Evolutionary conservation across 192 early-diverging fungal species (phyloP).

Genomic region (Lunasporangiospora selenospora): DNA sequence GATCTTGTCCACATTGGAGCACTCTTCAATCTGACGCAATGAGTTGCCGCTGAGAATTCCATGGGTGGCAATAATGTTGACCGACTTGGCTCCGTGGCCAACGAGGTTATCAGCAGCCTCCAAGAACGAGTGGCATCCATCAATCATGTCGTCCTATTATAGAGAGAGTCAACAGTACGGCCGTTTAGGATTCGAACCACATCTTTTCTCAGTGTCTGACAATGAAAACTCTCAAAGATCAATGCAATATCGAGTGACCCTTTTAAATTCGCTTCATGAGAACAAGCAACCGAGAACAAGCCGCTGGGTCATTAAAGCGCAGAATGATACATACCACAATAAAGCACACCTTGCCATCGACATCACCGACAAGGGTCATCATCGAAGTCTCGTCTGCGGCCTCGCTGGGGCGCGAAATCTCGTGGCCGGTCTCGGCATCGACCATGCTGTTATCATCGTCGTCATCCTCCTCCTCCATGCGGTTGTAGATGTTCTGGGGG

Average conservation of each 20-base stretch:
- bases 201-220: no score
- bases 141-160: constrained; percentile 91
- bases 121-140: constrained; percentile 88
- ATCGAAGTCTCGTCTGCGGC: constrained; percentile 54
- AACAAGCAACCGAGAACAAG: no score
- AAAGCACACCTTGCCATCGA: constrained; percentile 83
- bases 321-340: constrained; percentile 75
- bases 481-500: constrained; percentile 40
- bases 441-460: constrained; percentile 56
- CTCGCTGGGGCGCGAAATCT: constrained; percentile 25
- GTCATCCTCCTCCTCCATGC: constrained; percentile 47
- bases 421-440: constrained; percentile 55
- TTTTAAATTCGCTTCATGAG: no score
- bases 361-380: constrained; percentile 94
- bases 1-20: constrained; percentile 75
- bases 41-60: constrained; percentile 92
- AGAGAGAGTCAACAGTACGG: no score
- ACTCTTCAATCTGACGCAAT: constrained; percentile 83
- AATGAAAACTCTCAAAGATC: no score
- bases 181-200: no score
- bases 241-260: no score
- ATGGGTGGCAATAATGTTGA: constrained; percentile 94
- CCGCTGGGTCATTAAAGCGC: no score
- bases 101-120: constrained; percentile 92
- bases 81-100: constrained; percentile 76